Base-by-base conservation (phyloP, 352 stramenopile species). In the Phytophthora chlamydospora region DNA sequence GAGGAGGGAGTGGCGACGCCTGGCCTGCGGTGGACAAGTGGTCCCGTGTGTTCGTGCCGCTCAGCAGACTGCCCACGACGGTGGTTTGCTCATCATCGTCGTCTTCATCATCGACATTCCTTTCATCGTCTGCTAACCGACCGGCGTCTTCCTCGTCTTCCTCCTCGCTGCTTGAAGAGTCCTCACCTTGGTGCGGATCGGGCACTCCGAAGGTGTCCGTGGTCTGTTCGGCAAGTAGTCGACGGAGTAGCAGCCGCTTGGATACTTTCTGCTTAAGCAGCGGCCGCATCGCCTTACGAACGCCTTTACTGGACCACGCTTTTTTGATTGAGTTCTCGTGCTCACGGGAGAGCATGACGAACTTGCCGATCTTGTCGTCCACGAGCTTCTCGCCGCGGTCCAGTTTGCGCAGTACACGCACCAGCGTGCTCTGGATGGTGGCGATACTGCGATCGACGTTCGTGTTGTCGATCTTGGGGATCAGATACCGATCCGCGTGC, bases 391-490 rank as follows among this genome's bases (percentile, higher is more conserved):
- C 85, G 21, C 85, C 86, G 12, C 83, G 81, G 52, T 93, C 75
- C 45, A 91, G 69, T 35, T 93, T 93, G 9, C 87, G 80, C 42
- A 96, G 62, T 40, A 94, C 87, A 35, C 87, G 87, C 31, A 96
- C 78, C 10, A 96, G 69, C 31, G 87, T 96, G 17, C 85, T 90
- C 51, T 94, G 87, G 58, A 96, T 96, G 6, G 84, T 89, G 16
- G 84, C 85, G 27, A 96, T 88, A 58, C 84, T 93, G 19, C 87
- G 83, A 45, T 94, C 87, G 12, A 96, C 87, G 49, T 96, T 96
- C 6, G 87, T 96, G 59, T 96, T 96, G 70, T 96, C 83, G 39
- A 96, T 91, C 62, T 94, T 96, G 7, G 87, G 87, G 57, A 96
- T 96, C n/a, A 96, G 61, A 44, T 66, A 89, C 41, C 87, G 83